A percentile compares a stretch with the other conserved stretches of the same genome.
phyloP scores from a whole-genome alignment of 208 protist species.

The Crithidia mellificae region DNA sequence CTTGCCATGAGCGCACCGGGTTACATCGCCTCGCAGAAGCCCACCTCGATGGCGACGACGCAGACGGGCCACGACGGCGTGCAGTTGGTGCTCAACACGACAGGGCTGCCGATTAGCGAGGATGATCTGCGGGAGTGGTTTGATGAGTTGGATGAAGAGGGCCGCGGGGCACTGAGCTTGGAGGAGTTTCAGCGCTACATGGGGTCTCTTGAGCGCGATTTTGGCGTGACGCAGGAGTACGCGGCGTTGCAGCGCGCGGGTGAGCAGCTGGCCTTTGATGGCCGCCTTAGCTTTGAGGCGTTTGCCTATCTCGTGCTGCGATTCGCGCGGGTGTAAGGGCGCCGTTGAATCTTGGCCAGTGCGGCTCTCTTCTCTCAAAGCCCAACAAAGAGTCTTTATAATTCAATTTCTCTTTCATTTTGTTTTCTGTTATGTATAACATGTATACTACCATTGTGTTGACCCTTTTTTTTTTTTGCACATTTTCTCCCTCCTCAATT shows the following conservation, averaged over 20 bases:
- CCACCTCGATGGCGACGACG: conserved; percentile 1
- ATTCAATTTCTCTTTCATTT: no score
- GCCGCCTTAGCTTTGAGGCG: conserved; percentile 66
- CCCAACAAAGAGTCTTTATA: no score
- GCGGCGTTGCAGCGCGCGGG: conserved; percentile 48
- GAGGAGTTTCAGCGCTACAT: conserved; percentile 53
- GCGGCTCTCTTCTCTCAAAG: no score
- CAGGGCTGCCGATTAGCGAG: conserved; percentile 63
- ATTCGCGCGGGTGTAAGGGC: conserved; percentile 49
- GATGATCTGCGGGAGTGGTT: conserved; percentile 73
- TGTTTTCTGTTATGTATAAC: no score
- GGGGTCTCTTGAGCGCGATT: conserved; percentile 58
- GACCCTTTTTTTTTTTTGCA: no score
- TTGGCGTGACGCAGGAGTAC: conserved; percentile 55
- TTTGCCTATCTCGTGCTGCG: conserved; percentile 80
- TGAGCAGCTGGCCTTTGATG: conserved; percentile 47
- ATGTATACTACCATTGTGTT: no score
- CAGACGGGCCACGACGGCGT: conserved; percentile 29
- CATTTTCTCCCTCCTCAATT: no score
- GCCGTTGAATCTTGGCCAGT: no score
- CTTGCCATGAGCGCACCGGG: conserved; percentile 56
- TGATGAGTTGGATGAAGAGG: conserved; percentile 45
- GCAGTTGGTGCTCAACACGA: conserved; percentile 48
- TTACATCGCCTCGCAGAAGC: conserved; percentile 29
- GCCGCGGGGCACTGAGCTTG: conserved; percentile 38